Base-by-base conservation (phyloP, 768 basidiomycete genomes). In the Amanita muscaria region DNA sequence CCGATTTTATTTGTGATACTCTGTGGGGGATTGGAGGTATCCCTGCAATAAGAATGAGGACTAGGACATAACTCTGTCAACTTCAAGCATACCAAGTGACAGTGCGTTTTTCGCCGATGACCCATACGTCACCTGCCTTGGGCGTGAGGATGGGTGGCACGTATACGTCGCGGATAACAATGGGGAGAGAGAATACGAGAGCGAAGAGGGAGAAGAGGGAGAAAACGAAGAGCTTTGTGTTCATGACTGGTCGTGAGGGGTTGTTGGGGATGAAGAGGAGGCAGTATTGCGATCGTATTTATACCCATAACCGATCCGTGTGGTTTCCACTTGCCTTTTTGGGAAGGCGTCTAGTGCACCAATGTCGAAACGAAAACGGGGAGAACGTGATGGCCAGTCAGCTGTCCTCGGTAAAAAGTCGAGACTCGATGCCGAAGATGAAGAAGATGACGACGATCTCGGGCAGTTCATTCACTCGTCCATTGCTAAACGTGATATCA, bases 401-500 rank as follows among this genome's bases (percentile, higher is more conserved):
- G 72, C 74, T 6, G 64, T 87, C 16, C 5, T 21, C 68, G 70
- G n/a, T 75, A 74, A 49, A 68, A 61, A 46, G 19, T 9, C 34
- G 2, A 24, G 22, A 7, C n/a, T 14, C 22, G 33, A 18, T 12
- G 7, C 16, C 12, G 32, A 34, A 15, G 9, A 2, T 2, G 29
- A 46, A 69, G 69, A 74, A 39, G 76, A 77, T 49, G 78, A 79
- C 36, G 76, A 80, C 5, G 79, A 74, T 1, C 70, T 89, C 33
- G 67, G 70, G 22, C 67, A 77, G 15, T 75, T 89, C 44, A 78
- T 92, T 31, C 71, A 76, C 33, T 66, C 74, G 14, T 79, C 84
- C 39, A 85, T 89, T 46, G 62, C 73, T 5, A 88, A 81, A 61
- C 67, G 83, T 30, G 75, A 90, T 56, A 61, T 83, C 8, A 87